phyloP scores from a whole-genome alignment of 2,329 filamentous ascomycete genomes.

The Fusarium denticulatum region DNA sequence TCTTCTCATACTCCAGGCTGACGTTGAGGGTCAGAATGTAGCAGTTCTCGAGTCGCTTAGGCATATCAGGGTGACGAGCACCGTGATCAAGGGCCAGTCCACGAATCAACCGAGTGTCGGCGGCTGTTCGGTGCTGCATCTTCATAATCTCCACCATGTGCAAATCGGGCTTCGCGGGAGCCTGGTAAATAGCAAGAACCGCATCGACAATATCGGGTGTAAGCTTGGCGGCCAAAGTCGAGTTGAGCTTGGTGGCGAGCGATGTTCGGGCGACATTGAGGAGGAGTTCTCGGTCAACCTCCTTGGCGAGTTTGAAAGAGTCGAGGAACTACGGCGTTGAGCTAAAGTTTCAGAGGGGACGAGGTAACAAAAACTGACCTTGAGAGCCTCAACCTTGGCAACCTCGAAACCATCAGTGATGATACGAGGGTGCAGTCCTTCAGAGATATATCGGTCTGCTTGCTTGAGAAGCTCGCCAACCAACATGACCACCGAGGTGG shows the following conservation, averaged over 20 bases:
- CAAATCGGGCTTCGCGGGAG: slow-evolving; percentile 90
- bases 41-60: slow-evolving; percentile 94
- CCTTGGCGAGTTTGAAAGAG: slow-evolving; percentile 85
- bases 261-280: slow-evolving; percentile 94
- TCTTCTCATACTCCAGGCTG: slow-evolving; percentile 98
- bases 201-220: slow-evolving; percentile 97
- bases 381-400: slow-evolving; percentile 90
- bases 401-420: slow-evolving; percentile 98
- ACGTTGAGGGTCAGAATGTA: slow-evolving; percentile 96
- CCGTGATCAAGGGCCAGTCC: slow-evolving; percentile 95
- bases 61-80: slow-evolving; percentile 97
- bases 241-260: slow-evolving; percentile 93
- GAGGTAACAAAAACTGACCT: slow-evolving; percentile 60
- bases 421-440: slow-evolving; percentile 95
- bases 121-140: slow-evolving; percentile 97
- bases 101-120: slow-evolving; percentile 94
- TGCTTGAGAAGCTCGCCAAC: slow-evolving; percentile 98
- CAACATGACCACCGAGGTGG: slow-evolving; percentile 93
- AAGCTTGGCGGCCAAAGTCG: slow-evolving; percentile 86
- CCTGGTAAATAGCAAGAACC: slow-evolving; percentile 91
- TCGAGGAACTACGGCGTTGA: slow-evolving; percentile 79
- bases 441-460: slow-evolving; percentile 93
- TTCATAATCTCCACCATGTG: slow-evolving; percentile 99
- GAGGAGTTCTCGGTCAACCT: slow-evolving; percentile 93
- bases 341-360: not conserved